phyloP scores from a whole-genome alignment of 2,329 filamentous ascomycete species.

The Didymella pinodella region DNA sequence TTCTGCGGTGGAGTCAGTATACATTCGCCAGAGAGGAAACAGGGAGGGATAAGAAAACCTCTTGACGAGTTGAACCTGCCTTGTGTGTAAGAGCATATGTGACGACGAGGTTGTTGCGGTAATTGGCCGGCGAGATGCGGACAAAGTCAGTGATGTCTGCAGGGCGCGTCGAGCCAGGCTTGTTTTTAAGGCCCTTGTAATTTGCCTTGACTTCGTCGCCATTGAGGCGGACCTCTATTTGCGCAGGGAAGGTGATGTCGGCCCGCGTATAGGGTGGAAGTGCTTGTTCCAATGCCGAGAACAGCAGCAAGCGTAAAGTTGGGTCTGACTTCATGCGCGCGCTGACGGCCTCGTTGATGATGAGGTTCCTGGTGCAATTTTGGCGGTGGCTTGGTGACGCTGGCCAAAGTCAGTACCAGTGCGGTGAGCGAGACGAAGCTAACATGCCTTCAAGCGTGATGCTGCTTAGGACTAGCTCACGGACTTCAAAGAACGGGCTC shows the following conservation, averaged over 20 bases:
- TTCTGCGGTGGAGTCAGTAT: constrained; percentile 44
- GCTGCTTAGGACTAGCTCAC: constrained; percentile 69
- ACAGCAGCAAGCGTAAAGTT: constrained; percentile 79
- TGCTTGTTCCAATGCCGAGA: constrained; percentile 72
- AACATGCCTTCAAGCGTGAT: constrained; percentile 79
- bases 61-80: constrained; percentile 59
- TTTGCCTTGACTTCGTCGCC: constrained; percentile 90
- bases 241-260: constrained; percentile 88
- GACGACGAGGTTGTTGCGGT: constrained; percentile 80
- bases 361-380: constrained; percentile 66
- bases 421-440: constrained; percentile 25
- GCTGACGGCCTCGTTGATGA: constrained; percentile 62
- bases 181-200: constrained; percentile 92
- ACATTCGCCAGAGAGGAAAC: not conserved
- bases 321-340: constrained; percentile 66
- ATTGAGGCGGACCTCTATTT: constrained; percentile 92
- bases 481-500: constrained; percentile 84
- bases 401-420: constrained; percentile 41
- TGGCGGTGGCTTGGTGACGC: constrained; percentile 67
- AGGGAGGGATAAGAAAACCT: constrained; percentile 30
- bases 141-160: constrained; percentile 86
- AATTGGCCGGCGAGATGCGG: constrained; percentile 70
- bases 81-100: constrained; percentile 93
- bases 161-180: constrained; percentile 90
- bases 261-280: constrained; percentile 45